Conservation (phyloP, 2,329 filamentous ascomycete genomes). For the Calonectria montana region DNA sequence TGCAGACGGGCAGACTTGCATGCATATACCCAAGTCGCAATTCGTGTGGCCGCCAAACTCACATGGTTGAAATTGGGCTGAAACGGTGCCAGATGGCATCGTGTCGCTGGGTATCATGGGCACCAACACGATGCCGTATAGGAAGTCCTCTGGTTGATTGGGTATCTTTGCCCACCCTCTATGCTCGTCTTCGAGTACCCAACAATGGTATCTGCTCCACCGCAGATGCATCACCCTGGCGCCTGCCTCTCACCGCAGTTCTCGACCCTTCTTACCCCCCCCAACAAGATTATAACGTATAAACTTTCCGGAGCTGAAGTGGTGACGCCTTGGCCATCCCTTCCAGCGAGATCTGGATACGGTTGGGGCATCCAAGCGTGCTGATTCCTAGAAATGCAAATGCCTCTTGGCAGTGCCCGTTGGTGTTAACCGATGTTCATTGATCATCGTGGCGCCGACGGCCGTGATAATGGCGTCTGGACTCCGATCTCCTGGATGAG, state of each 20-base stretch:
- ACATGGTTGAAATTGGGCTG: constrained; percentile 37
- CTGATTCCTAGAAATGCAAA: constrained; percentile 17
- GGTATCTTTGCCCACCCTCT: constrained; percentile 41
- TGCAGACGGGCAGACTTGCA: constrained; percentile 32
- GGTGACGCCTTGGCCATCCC: constrained; percentile 7
- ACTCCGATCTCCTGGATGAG: constrained; percentile 37
- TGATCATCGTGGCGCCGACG: constrained; percentile 39
- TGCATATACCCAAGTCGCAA: constrained; percentile 37
- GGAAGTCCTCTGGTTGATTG: constrained; percentile 35
- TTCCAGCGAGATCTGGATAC: background rate
- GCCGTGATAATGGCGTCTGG: constrained; percentile 42
- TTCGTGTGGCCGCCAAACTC: constrained; percentile 37
- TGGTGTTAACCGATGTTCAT: constrained; percentile 27
- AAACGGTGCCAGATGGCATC: constrained; percentile 59
- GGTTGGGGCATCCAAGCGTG: background rate
- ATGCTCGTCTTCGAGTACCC: constrained; percentile 35
- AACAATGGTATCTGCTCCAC: constrained; percentile 28
- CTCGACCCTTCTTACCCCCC: constrained; percentile 7
- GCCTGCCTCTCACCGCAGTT: constrained; percentile 36
- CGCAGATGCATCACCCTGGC: constrained; percentile 26
- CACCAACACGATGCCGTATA: constrained; percentile 34
- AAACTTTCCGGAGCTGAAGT: constrained; percentile 26
- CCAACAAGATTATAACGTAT: constrained; percentile 28
- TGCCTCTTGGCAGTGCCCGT: constrained; percentile 16
- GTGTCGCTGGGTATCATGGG: constrained; percentile 55